Percentiles rank a stretch among this genome's conserved stretches.
These are phyloP conservation scores for Phytophthora agathidicida DNA, from an alignment of 352 stramenopile genomes.

Conservation along the genomic window DNA sequence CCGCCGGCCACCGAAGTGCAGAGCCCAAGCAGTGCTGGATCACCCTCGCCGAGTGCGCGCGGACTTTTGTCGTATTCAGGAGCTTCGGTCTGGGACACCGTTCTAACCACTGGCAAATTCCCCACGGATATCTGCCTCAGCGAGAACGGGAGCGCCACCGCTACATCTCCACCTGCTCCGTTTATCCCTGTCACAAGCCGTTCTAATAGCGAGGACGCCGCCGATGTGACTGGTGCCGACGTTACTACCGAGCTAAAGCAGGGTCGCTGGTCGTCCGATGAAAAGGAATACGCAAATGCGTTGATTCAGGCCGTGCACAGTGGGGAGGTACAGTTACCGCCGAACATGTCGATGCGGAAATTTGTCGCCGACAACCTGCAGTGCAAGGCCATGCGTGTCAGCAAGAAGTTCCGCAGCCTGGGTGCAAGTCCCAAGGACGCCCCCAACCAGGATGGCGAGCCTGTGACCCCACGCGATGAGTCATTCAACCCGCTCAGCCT, in stretches of 20 bases:
- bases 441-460: conserved; percentile 5
- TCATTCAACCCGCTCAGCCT: conserved; percentile 72
- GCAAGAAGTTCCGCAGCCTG: conserved; percentile 68
- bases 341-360: conserved; percentile 61
- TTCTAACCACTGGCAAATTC: conserved; percentile 65
- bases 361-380: conserved; percentile 62
- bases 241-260: conserved; percentile 42
- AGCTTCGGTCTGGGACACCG: conserved; percentile 69
- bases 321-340: conserved; percentile 47
- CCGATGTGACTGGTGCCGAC: conserved; percentile 20
- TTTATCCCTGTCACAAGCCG: conserved; percentile 20
- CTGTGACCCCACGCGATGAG: conserved; percentile 16
- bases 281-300: conserved; percentile 62
- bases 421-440: conserved; percentile 15
- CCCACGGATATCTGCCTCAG: conserved; percentile 65
- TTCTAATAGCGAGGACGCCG: conserved; percentile 19
- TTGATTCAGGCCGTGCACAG: conserved; percentile 60
- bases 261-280: conserved; percentile 57
- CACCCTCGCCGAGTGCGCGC: conserved; percentile 8
- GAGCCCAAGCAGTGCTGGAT: conserved; percentile 24
- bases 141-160: conserved; percentile 30
- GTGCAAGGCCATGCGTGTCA: conserved; percentile 72
- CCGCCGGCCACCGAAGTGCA: conserved; percentile 17
- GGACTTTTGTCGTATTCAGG: conserved; percentile 8
- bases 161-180: conserved; percentile 3